Conservation (phyloP, 1,284 basidiomycete genomes). For the Psilocybe mexicana region DNA sequence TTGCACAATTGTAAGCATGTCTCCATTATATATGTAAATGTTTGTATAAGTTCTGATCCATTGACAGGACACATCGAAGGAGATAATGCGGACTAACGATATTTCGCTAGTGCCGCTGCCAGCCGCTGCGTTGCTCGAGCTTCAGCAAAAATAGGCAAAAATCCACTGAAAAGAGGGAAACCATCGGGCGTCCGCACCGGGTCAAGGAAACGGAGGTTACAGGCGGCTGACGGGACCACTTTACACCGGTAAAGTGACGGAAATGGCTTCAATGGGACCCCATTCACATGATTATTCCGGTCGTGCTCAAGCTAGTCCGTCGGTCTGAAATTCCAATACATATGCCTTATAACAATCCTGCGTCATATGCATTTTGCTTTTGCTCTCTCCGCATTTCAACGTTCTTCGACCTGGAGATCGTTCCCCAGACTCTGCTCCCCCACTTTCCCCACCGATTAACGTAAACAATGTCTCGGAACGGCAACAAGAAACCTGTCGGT, state of each 20-base stretch:
- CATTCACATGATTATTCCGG: slow-evolving; percentile 33
- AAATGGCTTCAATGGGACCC: slow-evolving; percentile 21
- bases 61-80: not conserved
- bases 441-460: slow-evolving; percentile 9
- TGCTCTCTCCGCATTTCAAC: slow-evolving; percentile 13
- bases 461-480: slow-evolving; percentile 54
- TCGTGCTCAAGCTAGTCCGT: not conserved
- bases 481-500: slow-evolving; percentile 71
- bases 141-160: not conserved
- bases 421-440: not conserved
- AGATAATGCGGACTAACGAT: slow-evolving; percentile 13
- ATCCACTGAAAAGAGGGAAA: slow-evolving; percentile 22
- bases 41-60: no score
- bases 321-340: not conserved
- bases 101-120: not conserved
- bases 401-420: not conserved
- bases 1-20: no score
- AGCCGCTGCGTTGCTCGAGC: not conserved
- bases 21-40: no score
- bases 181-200: slow-evolving; percentile 32
- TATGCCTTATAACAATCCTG: slow-evolving; percentile 14
- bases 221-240: slow-evolving; percentile 22
- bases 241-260: slow-evolving; percentile 20
- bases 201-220: slow-evolving; percentile 16
- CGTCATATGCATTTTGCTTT: slow-evolving; percentile 4